Conservation (phyloP, 306 rosid genomes). For the Betula pendula region DNA sequence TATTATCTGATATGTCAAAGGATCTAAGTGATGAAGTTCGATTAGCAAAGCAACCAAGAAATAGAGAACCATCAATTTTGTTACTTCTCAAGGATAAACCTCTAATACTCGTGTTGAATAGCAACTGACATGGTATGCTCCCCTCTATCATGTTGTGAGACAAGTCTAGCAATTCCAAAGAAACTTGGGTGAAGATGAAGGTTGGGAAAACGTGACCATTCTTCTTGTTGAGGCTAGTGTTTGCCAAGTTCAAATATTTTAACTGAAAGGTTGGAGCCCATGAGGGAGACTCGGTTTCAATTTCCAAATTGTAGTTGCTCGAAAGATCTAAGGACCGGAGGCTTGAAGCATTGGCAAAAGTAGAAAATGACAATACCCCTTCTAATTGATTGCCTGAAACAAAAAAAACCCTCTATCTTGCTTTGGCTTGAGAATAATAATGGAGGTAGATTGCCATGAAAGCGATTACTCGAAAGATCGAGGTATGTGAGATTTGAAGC, state of each 20-base stretch:
- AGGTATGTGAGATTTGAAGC: background rate
- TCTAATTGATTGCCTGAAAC: too few relatives aligned
- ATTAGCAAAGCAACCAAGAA: background rate
- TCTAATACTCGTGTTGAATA: background rate
- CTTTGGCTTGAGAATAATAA: too few relatives aligned
- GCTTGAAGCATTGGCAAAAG: too few relatives aligned
- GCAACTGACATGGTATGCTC: background rate
- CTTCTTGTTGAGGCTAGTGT: background rate
- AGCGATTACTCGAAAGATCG: too few relatives aligned
- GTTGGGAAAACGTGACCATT: background rate
- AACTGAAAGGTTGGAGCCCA: background rate
- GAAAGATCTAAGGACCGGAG: background rate
- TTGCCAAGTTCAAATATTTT: background rate
- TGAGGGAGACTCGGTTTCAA: background rate
- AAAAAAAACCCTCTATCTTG: rapidly evolving
- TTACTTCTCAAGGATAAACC: background rate
- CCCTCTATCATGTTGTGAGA: background rate
- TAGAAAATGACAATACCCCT: too few relatives aligned
- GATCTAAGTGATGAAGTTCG: background rate
- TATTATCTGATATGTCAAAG: background rate
- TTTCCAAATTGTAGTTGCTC: background rate
- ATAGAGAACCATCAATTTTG: background rate
- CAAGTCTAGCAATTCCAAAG: background rate
- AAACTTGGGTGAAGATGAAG: background rate
- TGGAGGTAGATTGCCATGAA: too few relatives aligned